These are phyloP conservation scores for Termitomyces sp. DNA, from an alignment of 768 basidiomycete genomes.

Conservation along the genomic window DNA sequence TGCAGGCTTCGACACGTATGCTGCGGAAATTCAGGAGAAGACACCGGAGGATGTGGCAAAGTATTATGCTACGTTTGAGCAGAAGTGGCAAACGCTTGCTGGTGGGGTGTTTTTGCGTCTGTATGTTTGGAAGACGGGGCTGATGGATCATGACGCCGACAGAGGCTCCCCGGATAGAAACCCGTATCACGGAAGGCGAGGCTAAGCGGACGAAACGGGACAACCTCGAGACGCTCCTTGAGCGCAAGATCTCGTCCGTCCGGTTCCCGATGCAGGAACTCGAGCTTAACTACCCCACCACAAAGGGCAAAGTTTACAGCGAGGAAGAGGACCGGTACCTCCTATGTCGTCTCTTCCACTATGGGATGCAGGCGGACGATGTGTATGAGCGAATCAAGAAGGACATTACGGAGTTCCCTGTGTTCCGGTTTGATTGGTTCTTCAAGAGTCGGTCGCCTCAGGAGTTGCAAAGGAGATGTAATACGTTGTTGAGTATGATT, in stretches of 20 bases:
- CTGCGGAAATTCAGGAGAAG: constrained; percentile 84
- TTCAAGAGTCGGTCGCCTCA: constrained; percentile 90
- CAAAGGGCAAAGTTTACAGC: constrained; percentile 94
- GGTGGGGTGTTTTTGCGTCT: constrained; percentile 39
- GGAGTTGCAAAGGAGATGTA: constrained; percentile 85
- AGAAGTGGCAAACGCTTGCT: constrained; percentile 82
- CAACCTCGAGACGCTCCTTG: constrained; percentile 73
- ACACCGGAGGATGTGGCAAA: constrained; percentile 68
- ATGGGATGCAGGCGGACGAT: constrained; percentile 85
- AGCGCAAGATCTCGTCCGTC: constrained; percentile 79
- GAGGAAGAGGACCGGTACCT: constrained; percentile 98
- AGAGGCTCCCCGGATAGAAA: constrained; percentile 80
- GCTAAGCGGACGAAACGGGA: constrained; percentile 85
- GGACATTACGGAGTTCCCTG: constrained; percentile 95
- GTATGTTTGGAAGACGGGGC: background rate
- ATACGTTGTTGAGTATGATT: constrained; percentile 85
- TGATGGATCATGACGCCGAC: background rate
- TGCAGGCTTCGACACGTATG: constrained; percentile 63
- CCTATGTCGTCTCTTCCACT: constrained; percentile 83
- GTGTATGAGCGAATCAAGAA: constrained; percentile 94
- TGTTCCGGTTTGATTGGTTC: constrained; percentile 98
- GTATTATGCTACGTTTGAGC: constrained; percentile 84
- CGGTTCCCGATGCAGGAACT: constrained; percentile 96
- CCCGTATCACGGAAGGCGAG: constrained; percentile 87
- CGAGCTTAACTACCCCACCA: constrained; percentile 90